phyloP scores from a whole-genome alignment of 768 basidiomycete genomes.

The Amanita molliuscula region DNA sequence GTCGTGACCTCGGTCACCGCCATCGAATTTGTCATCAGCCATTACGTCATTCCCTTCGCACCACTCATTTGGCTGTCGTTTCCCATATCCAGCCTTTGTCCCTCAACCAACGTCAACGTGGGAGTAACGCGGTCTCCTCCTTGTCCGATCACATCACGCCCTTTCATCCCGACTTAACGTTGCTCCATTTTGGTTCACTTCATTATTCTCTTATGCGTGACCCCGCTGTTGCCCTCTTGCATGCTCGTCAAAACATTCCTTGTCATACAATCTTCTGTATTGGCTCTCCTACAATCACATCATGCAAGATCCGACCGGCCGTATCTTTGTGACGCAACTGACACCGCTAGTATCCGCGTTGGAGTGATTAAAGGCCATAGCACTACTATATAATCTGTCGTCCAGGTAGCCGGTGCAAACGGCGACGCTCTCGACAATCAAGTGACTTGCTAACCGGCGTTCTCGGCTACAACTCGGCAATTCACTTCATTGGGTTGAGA shows the following conservation, averaged over 20 bases:
- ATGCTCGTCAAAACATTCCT: not conserved
- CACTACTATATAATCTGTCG: not conserved
- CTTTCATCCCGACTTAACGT: not conserved
- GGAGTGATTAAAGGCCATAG: not conserved
- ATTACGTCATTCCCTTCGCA: not conserved
- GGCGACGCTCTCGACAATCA: not conserved
- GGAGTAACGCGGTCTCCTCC: constrained; percentile 3
- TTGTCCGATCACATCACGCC: not conserved
- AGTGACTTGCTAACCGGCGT: not conserved
- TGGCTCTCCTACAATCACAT: not conserved
- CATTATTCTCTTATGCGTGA: not conserved
- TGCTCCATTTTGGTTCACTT: not conserved
- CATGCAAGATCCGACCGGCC: not conserved
- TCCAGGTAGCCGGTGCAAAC: not conserved
- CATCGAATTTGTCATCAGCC: not conserved
- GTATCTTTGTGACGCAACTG: not conserved
- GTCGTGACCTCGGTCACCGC: not conserved
- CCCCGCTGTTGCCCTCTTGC: not conserved
- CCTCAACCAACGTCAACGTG: not conserved
- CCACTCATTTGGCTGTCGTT: not conserved
- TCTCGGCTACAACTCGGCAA: not conserved
- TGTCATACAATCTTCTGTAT: not conserved
- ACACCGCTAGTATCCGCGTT: not conserved
- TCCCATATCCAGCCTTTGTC: not conserved
- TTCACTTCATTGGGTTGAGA: not conserved